These are phyloP conservation scores for Colletotrichum costaricense DNA, from an alignment of 2,329 filamentous ascomycete genomes.

Conservation along the genomic window DNA sequence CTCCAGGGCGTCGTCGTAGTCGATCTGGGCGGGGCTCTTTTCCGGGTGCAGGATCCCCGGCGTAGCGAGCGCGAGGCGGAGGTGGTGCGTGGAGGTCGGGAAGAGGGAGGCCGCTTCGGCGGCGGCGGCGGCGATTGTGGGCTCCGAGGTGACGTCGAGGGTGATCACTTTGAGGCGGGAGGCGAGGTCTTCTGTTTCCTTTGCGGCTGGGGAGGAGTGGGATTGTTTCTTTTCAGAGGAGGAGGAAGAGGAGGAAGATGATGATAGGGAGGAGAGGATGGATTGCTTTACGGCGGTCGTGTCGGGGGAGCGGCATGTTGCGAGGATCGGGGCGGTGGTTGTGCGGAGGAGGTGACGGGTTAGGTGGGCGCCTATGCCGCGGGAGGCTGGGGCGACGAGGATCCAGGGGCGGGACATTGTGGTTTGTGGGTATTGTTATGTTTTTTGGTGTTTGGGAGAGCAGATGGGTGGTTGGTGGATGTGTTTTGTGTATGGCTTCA, in stretches of 20 bases:
- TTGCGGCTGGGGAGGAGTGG: conserved; percentile 5
- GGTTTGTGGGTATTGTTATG: neutral
- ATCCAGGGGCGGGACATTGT: conserved; percentile 62
- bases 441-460: neutral
- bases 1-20: conserved; percentile 69
- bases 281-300: conserved; percentile 47
- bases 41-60: conserved; percentile 81
- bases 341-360: conserved; percentile 59
- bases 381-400: conserved; percentile 58
- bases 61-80: conserved; percentile 76
- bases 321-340: conserved; percentile 60
- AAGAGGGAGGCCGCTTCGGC: conserved; percentile 63
- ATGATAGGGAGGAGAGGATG: conserved; percentile 45
- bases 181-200: conserved; percentile 37
- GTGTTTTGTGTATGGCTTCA: neutral
- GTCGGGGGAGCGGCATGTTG: conserved; percentile 52
- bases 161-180: conserved; percentile 52
- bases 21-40: conserved; percentile 74
- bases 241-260: too few relatives aligned
- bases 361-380: conserved; percentile 62
- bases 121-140: conserved; percentile 68
- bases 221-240: too few relatives aligned
- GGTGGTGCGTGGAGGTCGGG: conserved; percentile 61
- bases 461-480: neutral
- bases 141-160: conserved; percentile 68